Evolutionary conservation across 2,329 filamentous ascomycete genomes (phyloP).

Genomic region (Cladosporium sp.): DNA sequence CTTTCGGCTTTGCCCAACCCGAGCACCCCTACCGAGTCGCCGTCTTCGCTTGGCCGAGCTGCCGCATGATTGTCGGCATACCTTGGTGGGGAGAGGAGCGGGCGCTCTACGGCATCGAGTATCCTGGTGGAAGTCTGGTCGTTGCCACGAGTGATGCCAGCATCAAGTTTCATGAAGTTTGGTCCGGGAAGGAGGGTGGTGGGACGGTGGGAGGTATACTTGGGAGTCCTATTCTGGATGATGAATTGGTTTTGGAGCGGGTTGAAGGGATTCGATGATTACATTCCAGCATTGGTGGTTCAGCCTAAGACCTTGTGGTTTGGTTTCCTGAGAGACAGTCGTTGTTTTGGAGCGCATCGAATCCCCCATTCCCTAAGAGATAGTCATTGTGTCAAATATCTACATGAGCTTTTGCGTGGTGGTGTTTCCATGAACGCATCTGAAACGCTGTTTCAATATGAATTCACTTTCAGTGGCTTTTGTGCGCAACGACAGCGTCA

Average conservation of each 20-base stretch:
- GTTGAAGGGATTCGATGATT: constrained; percentile 1
- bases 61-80: constrained; percentile 77
- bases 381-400: no score
- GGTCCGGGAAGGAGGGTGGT: constrained; percentile 42
- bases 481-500: no score
- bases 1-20: constrained; percentile 89
- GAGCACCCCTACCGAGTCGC: constrained; percentile 87
- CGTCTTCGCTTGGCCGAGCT: constrained; percentile 92
- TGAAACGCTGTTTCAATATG: no score
- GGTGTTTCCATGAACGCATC: no score
- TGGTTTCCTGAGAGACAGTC: no score
- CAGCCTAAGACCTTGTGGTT: no score
- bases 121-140: constrained; percentile 84
- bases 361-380: no score
- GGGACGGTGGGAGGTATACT: constrained; percentile 36
- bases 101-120: constrained; percentile 83
- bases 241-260: constrained; percentile 5
- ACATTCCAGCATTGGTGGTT: background rate
- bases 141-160: constrained; percentile 88
- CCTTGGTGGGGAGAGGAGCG: constrained; percentile 77
- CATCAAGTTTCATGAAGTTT: constrained; percentile 94
- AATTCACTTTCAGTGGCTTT: no score
- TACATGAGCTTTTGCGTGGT: no score
- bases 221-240: constrained; percentile 9
- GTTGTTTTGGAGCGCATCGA: no score